A percentile compares a stretch with the other conserved stretches of the same genome.
Conservation (phyloP, 2,329 filamentous ascomycete genomes). For the Sporothrix phasma region DNA sequence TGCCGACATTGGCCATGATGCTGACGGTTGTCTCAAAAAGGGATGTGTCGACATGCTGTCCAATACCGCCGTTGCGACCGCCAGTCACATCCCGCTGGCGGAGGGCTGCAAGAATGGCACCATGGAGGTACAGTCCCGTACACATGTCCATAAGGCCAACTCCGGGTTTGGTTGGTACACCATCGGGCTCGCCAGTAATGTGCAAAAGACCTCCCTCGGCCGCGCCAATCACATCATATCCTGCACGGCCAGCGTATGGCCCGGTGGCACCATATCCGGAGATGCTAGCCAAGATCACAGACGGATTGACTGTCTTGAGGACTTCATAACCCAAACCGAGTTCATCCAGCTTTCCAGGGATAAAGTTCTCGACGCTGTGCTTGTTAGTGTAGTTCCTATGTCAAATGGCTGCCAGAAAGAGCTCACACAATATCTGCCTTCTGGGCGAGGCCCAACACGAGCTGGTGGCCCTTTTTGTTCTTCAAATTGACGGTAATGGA, state of each 20-base stretch:
- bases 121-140: constrained; percentile 13
- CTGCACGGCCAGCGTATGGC: constrained; percentile 10
- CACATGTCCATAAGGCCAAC: constrained; percentile 12
- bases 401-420: too few species aligned
- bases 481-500: constrained; percentile 13
- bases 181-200: constrained; percentile 12
- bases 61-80: constrained; percentile 1
- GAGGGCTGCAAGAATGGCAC: constrained; percentile 13
- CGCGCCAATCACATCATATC: constrained; percentile 13
- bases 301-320: constrained; percentile 6
- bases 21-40: constrained; percentile 15
- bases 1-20: constrained; percentile 13
- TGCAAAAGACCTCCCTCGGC: constrained; percentile 14
- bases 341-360: constrained; percentile 14
- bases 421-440: constrained; percentile 14
- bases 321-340: constrained; percentile 11
- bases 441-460: constrained; percentile 1
- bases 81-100: constrained; percentile 1
- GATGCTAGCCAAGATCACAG: constrained; percentile 11
- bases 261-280: constrained; percentile 10
- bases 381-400: too few species aligned
- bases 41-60: constrained; percentile 14
- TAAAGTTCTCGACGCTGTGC: constrained; percentile 12
- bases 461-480: not conserved
- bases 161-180: constrained; percentile 8